Percentiles rank a stretch among this genome's conserved stretches.
phyloP scores from a whole-genome alignment of 1,139 yeast species.

The Diutina siamensis region DNA sequence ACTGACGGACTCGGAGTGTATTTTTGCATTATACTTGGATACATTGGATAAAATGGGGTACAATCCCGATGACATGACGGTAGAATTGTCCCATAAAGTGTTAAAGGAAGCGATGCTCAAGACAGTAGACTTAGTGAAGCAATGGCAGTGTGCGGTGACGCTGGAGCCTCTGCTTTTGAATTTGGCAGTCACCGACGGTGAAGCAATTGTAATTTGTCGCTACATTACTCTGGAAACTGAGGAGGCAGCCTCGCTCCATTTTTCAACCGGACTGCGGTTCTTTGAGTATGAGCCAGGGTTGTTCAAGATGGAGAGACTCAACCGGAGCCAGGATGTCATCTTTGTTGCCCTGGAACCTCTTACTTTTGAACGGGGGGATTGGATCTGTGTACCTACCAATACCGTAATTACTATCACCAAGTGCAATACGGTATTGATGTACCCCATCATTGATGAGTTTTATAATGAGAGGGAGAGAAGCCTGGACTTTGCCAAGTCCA shows the following conservation, averaged over 20 bases:
- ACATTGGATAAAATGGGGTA: slow-evolving; percentile 64
- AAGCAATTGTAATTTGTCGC: slow-evolving; percentile 76
- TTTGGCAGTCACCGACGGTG: slow-evolving; percentile 93
- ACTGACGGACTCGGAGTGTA: slow-evolving; percentile 90
- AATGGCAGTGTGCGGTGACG: slow-evolving; percentile 41
- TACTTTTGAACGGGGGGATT: slow-evolving; percentile 92
- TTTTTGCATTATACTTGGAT: slow-evolving; percentile 81
- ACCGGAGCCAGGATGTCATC: slow-evolving; percentile 87
- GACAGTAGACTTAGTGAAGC: slow-evolving; percentile 63
- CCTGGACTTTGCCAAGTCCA: slow-evolving; percentile 73
- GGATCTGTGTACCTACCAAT: slow-evolving; percentile 96
- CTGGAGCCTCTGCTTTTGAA: slow-evolving; percentile 79
- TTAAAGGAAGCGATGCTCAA: slow-evolving; percentile 59
- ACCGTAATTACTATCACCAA: slow-evolving; percentile 73
- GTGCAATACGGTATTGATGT: slow-evolving; percentile 72
- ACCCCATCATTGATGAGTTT: slow-evolving; percentile 85
- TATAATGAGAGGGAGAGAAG: slow-evolving; percentile 68
- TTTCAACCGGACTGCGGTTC: slow-evolving; percentile 86
- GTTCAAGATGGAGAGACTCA: slow-evolving; percentile 87
- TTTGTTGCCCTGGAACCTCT: slow-evolving; percentile 95
- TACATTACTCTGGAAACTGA: slow-evolving; percentile 83
- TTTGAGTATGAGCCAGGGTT: slow-evolving; percentile 84
- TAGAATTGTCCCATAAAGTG: slow-evolving; percentile 37
- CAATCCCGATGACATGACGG: slow-evolving; percentile 39
- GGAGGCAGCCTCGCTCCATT: slow-evolving; percentile 93